Conservation (phyloP, 371 early-diverging fungal species). For the Mortierella sp. region DNA sequence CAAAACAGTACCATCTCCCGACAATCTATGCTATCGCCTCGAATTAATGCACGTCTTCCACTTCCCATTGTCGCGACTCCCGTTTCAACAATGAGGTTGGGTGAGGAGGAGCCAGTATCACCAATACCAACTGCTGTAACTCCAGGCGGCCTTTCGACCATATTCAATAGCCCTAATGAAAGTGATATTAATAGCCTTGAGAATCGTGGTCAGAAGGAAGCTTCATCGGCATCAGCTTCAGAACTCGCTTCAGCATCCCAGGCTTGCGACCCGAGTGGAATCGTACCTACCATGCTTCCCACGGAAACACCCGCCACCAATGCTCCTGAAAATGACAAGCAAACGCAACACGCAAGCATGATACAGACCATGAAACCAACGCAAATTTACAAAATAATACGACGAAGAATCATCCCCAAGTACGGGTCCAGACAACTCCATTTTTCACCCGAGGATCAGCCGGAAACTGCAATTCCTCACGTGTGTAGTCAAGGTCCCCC, state of each 20-base stretch:
- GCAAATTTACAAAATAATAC: conserved; percentile 17
- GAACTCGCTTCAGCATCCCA: background rate
- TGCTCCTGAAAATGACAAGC: background rate
- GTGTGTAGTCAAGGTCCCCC: conserved; percentile 12
- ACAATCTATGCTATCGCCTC: conserved; percentile 30
- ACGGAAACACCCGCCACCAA: background rate
- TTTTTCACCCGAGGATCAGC: conserved; percentile 12
- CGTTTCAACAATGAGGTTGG: background rate
- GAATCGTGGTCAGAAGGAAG: background rate
- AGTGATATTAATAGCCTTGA: background rate
- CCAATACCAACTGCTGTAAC: conserved; percentile 21
- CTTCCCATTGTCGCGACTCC: conserved; percentile 11
- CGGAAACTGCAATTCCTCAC: background rate
- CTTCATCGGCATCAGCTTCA: conserved; percentile 6
- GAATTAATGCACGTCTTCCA: conserved; percentile 20
- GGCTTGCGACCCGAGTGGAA: background rate
- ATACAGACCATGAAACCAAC: conserved; percentile 1
- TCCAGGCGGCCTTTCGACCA: conserved; percentile 7
- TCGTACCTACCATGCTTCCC: conserved; percentile 1
- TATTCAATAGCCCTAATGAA: conserved; percentile 9
- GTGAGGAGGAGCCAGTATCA: conserved; percentile 12
- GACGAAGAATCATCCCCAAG: conserved; percentile 27
- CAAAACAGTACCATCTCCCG: conserved; percentile 43
- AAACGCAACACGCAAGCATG: background rate
- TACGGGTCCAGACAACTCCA: conserved; percentile 27